Base-by-base conservation (phyloP, 768 basidiomycete genomes). In the Serendipita indica region DNA sequence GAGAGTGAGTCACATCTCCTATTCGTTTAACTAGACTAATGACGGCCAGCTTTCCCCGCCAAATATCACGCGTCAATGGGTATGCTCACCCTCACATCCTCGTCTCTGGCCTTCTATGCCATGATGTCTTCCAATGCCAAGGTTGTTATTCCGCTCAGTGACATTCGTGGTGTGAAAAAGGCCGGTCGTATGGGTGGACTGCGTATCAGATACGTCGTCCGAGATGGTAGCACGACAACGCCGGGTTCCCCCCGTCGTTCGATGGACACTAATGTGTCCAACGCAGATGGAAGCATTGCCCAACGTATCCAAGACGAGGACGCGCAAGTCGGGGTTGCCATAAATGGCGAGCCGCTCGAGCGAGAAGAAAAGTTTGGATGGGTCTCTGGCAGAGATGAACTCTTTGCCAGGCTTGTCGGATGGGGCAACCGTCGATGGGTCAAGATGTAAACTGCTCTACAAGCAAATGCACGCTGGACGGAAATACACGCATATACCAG, bases 371-470 rank as follows among this genome's bases (percentile, higher is more conserved):
- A 69, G 63, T 83, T 85, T 64, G 61, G 69, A 16, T 82, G 80
- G 79, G 74, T 84, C 35, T 77, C 77, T 32, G 72, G 70, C 25
- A 76, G 83, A 3, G 81, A 85, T 67, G 83, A 84, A 46, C 66
- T 85, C 16, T 84, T 86, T 66, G 80, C 79, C 41, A 69, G 82
- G 60, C 73, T 86, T 12, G 73, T 84, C 16, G 79, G 79, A 14
- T 67, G 69, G 62, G 73, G 74, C 28, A 76, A 75, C 20, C 69
- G 68, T 43, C 72, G 71, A 30, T 82, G 81, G 80, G 66, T 75
- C 59, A 75, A 71, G 62, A 64, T 74, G 28, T 78, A 27, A 60
- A 54, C n/a, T 16, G 30, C 20, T 16, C 49, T 18, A 54, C 49
- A 20, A 16, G n/a, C 22, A 18, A 33, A 54, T 27, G 25, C 10